Conservation (phyloP, 78 protist genomes). For the Dictyostelium purpureum region DNA sequence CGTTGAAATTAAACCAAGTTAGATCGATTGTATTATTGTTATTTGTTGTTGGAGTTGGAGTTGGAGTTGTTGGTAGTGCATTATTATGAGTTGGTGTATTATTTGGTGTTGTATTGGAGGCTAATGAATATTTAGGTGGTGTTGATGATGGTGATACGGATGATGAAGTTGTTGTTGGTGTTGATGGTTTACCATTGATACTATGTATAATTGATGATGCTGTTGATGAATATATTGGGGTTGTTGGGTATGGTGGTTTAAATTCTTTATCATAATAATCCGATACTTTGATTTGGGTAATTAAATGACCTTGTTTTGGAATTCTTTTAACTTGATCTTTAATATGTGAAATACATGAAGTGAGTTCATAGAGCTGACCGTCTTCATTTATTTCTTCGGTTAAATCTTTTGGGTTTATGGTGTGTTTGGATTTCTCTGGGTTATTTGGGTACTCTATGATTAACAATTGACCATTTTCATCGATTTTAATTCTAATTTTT, state of each 20-base stretch:
- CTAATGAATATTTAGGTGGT: not conserved
- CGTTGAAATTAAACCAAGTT: constrained; percentile 86
- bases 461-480: constrained; percentile 2
- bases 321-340: constrained; percentile 63
- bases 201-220: no score
- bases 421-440: not conserved
- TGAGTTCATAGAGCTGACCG: constrained; percentile 64
- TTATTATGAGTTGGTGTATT: not conserved
- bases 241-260: not conserved
- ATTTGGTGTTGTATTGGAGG: not conserved
- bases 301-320: constrained; percentile 64
- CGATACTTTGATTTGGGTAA: constrained; percentile 8
- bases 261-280: constrained; percentile 24
- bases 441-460: constrained; percentile 58
- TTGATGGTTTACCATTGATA: no score
- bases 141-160: not conserved
- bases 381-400: not conserved
- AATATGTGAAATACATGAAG: constrained; percentile 42
- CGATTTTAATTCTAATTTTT: constrained; percentile 51
- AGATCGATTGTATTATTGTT: not conserved
- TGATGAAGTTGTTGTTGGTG: not conserved
- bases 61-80: not conserved
- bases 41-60: constrained; percentile 8
- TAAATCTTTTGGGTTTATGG: not conserved
- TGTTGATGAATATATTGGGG: no score